These are phyloP conservation scores for Cyphellophora attinorum DNA, from an alignment of 2,329 filamentous ascomycete genomes.

Conservation along the genomic window DNA sequence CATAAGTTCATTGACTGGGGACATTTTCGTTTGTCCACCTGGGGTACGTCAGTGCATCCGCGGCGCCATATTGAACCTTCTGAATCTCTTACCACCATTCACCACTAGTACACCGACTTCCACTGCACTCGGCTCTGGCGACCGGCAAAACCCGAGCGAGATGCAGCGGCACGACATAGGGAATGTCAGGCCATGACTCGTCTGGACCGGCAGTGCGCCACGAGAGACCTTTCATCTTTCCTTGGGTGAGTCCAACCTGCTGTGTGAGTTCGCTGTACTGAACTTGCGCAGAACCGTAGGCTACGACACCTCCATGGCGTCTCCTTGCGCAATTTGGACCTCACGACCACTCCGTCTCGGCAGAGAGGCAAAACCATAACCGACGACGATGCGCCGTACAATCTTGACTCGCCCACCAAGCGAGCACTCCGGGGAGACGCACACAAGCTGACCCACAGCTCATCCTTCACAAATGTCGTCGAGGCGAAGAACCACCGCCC, in stretches of 20 bases:
- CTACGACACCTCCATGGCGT: slow-evolving; percentile 80
- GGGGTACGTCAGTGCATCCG: too few species aligned
- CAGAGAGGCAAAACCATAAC: slow-evolving; percentile 56
- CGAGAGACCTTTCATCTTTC: slow-evolving; percentile 40
- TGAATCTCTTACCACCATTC: too few species aligned
- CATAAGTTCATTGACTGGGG: too few species aligned
- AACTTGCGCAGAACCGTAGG: slow-evolving; percentile 60
- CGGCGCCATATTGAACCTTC: too few species aligned
- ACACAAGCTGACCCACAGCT: slow-evolving; percentile 44
- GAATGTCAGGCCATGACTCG: slow-evolving; percentile 2
- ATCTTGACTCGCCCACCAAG: slow-evolving; percentile 58
- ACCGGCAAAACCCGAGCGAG: too few species aligned
- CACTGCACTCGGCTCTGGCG: too few species aligned
- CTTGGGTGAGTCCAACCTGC: slow-evolving; percentile 32
- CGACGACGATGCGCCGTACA: slow-evolving; percentile 62
- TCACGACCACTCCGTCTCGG: slow-evolving; percentile 46
- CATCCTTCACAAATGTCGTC: slow-evolving; percentile 36
- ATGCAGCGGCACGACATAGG: not conserved
- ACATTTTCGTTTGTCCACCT: too few species aligned
- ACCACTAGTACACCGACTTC: too few species aligned
- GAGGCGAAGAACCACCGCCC: slow-evolving; percentile 11
- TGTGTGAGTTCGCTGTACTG: not conserved
- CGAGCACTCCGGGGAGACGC: slow-evolving; percentile 44
- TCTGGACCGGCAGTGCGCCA: slow-evolving; percentile 13
- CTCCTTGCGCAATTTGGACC: slow-evolving; percentile 74